A percentile compares a stretch with the other conserved stretches of the same genome.
Conservation (phyloP, 2,329 filamentous ascomycete species). For the Cryoendolithus antarcticus region DNA sequence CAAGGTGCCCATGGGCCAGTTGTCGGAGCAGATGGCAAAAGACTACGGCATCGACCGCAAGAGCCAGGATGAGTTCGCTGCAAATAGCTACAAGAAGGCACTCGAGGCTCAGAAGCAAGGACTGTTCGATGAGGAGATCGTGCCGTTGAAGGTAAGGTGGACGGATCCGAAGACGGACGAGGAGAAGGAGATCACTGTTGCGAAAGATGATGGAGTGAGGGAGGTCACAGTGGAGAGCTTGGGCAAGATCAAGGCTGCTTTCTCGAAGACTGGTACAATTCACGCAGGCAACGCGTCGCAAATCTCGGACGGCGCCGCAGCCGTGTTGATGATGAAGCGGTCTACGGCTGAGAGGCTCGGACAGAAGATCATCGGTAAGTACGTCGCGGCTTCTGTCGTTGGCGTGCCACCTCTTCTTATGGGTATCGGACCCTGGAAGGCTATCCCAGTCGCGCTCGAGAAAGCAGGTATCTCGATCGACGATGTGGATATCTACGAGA, state of each 20-base stretch:
- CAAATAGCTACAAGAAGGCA: constrained; percentile 81
- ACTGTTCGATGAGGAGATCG: constrained; percentile 88
- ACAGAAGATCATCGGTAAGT: constrained; percentile 86
- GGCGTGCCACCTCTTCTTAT: constrained; percentile 89
- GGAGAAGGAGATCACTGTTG: constrained; percentile 69
- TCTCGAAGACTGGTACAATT: constrained; percentile 82
- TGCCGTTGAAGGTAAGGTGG: constrained; percentile 71
- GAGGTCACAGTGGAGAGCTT: constrained; percentile 77
- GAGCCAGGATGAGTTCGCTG: constrained; percentile 84
- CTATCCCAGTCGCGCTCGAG: constrained; percentile 81
- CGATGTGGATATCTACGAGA: constrained; percentile 94
- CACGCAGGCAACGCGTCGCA: constrained; percentile 94
- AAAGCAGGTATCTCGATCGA: constrained; percentile 77
- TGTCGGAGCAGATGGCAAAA: constrained; percentile 92
- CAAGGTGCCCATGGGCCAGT: constrained; percentile 91
- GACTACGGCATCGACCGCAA: constrained; percentile 60
- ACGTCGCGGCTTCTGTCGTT: constrained; percentile 70
- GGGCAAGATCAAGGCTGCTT: constrained; percentile 81
- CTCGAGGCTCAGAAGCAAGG: constrained; percentile 70
- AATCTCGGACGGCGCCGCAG: constrained; percentile 89
- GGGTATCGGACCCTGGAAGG: constrained; percentile 91
- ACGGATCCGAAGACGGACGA: constrained; percentile 86
- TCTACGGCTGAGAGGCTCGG: constrained; percentile 78
- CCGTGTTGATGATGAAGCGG: constrained; percentile 90
- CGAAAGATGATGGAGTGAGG: constrained; percentile 77